Base-by-base conservation (phyloP, 352 stramenopile genomes). In the Blastocystis sp. region DNA sequence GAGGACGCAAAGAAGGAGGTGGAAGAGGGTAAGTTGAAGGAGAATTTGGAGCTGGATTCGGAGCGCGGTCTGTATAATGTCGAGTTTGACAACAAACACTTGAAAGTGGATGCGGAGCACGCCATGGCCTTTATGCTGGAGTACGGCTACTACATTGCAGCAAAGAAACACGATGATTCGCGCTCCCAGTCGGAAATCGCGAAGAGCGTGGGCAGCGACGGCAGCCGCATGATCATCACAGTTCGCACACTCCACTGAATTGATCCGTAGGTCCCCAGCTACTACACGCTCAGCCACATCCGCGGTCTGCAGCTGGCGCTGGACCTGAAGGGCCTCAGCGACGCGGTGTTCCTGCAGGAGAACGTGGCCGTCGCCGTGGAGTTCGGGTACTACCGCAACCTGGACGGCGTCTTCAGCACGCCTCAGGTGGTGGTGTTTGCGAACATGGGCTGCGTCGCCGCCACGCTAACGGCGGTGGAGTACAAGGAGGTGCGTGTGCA, bases 241-340 rank as follows among this genome's bases (percentile, higher is more conserved):
- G 74, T 84, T 21, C 9, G 45, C 66, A 28, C 34, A 5, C 21
- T 2, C 1, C 28, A 21, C 21, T 3, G 17, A 21, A n/a, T n/a
- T 69, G 5, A 38, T 28, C 38, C 34, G 14, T 84, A 84, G 74
- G 28, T 84, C 23, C 74, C 74, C 34, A 41, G 3, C 17, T 84
- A 84, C 28, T 84, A 52, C 53, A 69, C 74, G 0, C 19, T 38
- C 14, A 52, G 53, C 3, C 19, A 84, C 52, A 45, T 84, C 56
- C 74, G 74, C 17, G 74, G 74, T 56, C 34, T 84, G 21, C 53
- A 84, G 41, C 21, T 64, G 2, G 74, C 74, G 17, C 56, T 84
- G 38, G 21, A 70, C n/a, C 40, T 40, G 23, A 62, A 45, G n/a
- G 40, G n/a, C 3, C 40, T 84, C 10, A 14, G 74, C 41, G 52